Percentiles rank a stretch among this genome's conserved stretches.
phyloP scores from a whole-genome alignment of 2,329 filamentous ascomycete species.

The Neonectria punicea region DNA sequence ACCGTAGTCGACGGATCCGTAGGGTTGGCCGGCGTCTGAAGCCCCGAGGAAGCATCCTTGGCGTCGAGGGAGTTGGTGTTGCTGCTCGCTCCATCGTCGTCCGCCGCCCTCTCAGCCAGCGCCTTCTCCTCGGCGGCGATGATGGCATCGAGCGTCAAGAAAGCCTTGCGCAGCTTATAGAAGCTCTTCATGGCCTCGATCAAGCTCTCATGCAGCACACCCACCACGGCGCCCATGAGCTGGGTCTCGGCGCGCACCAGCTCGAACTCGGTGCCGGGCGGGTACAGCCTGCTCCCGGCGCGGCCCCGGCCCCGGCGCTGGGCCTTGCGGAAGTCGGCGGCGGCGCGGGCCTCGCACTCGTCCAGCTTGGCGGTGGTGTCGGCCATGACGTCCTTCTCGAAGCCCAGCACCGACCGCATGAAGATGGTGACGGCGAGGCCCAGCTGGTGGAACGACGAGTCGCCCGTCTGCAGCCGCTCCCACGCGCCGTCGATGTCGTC shows the following conservation, averaged over 20 bases:
- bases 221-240: constrained; percentile 88
- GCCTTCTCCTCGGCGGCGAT: constrained; percentile 75
- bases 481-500: constrained; percentile 91
- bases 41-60: constrained; percentile 57
- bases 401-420: constrained; percentile 85
- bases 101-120: constrained; percentile 34
- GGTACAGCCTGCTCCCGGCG: constrained; percentile 68
- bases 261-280: constrained; percentile 86
- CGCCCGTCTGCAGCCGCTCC: constrained; percentile 73
- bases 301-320: constrained; percentile 66
- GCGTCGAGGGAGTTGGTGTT: constrained; percentile 45
- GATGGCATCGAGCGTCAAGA: constrained; percentile 81
- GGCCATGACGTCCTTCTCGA: constrained; percentile 91
- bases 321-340: constrained; percentile 79
- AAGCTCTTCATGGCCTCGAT: constrained; percentile 93
- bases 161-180: constrained; percentile 91
- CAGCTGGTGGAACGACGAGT: constrained; percentile 89
- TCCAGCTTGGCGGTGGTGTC: constrained; percentile 79
- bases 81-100: constrained; percentile 18
- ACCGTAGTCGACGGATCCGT: constrained; percentile 31
- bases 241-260: constrained; percentile 87
- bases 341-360: constrained; percentile 80
- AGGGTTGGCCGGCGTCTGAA: constrained; percentile 53
- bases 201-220: constrained; percentile 89
- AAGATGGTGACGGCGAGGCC: constrained; percentile 86